phyloP scores from a whole-genome alignment of 2,329 filamentous ascomycete genomes.

The Fusarium gaditjirri region DNA sequence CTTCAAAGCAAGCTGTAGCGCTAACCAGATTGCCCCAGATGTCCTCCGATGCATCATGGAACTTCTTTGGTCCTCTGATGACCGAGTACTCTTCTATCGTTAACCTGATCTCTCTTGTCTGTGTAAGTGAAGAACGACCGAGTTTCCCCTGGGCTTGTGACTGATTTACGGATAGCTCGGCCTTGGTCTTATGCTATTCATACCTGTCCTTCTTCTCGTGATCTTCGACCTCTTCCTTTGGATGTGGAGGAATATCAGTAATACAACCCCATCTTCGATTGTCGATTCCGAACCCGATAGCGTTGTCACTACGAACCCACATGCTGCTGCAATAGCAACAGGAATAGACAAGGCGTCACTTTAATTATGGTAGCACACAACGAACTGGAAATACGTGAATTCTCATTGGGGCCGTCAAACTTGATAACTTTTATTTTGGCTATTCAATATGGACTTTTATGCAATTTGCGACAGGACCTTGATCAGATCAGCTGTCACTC shows the following conservation, averaged over 20 bases:
- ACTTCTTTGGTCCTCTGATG: constrained; percentile 40
- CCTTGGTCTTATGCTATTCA: constrained; percentile 58
- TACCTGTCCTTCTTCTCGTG: constrained; percentile 60
- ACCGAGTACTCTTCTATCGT: constrained; percentile 49
- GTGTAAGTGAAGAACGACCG: constrained; percentile 46
- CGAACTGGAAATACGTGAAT: background rate
- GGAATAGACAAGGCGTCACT: constrained; percentile 38
- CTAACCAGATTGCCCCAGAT: constrained; percentile 42
- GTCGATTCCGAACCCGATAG: constrained; percentile 31
- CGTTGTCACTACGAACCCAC: constrained; percentile 30
- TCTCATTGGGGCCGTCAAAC: background rate
- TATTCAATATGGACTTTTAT: constrained; percentile 43
- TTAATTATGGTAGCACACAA: constrained; percentile 20
- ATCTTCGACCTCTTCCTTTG: constrained; percentile 63
- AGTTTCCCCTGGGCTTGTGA: constrained; percentile 6
- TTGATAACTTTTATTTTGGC: constrained; percentile 35
- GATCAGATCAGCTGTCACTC: constrained; percentile 91
- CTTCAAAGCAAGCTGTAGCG: constrained; percentile 27
- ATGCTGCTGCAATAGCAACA: constrained; percentile 38
- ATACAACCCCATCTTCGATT: constrained; percentile 21
- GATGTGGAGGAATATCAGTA: constrained; percentile 59
- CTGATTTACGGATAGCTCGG: constrained; percentile 50
- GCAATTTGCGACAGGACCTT: constrained; percentile 83
- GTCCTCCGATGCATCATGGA: constrained; percentile 40
- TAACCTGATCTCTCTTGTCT: constrained; percentile 52